These are phyloP conservation scores for Larix kaempferi DNA, from an alignment of 75 land plant genomes.

Conservation along the genomic window DNA sequence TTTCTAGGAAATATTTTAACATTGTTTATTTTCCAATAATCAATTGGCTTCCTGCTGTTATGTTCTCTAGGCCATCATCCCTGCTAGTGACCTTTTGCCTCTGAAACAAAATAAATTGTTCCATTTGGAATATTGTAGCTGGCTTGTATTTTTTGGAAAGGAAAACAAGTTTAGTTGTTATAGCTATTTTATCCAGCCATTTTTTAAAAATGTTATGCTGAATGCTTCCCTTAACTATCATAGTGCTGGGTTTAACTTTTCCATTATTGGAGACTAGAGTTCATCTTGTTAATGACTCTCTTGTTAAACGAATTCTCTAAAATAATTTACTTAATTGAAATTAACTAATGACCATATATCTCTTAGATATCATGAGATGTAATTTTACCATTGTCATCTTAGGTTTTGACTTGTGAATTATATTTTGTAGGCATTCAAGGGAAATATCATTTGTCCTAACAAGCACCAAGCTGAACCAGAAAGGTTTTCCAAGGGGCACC, in stretches of 20 bases:
- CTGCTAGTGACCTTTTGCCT: background rate
- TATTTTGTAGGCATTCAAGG: constrained; percentile 79
- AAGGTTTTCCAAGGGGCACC: constrained; percentile 74
- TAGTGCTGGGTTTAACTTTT: background rate
- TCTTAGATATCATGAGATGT: background rate
- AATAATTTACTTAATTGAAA: background rate
- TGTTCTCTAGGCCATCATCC: background rate
- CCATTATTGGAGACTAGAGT: background rate
- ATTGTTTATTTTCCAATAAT: background rate
- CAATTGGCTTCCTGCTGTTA: too few relatives aligned
- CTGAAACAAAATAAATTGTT: background rate
- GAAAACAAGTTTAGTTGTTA: background rate
- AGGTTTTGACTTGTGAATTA: background rate
- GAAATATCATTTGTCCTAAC: constrained; percentile 96
- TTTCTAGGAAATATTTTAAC: too few relatives aligned
- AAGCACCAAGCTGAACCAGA: constrained; percentile 89
- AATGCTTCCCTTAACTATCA: background rate
- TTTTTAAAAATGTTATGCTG: background rate
- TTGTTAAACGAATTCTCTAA: background rate
- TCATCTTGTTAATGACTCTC: background rate
- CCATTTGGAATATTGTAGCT: background rate
- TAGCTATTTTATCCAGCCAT: background rate
- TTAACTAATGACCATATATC: background rate
- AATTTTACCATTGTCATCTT: background rate
- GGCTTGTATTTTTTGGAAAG: background rate